Evolutionary conservation across 163 green algal species (phyloP), one percentile per base, ranked within the genome.

Genomic region (Scenedesmus sp.): DNA sequence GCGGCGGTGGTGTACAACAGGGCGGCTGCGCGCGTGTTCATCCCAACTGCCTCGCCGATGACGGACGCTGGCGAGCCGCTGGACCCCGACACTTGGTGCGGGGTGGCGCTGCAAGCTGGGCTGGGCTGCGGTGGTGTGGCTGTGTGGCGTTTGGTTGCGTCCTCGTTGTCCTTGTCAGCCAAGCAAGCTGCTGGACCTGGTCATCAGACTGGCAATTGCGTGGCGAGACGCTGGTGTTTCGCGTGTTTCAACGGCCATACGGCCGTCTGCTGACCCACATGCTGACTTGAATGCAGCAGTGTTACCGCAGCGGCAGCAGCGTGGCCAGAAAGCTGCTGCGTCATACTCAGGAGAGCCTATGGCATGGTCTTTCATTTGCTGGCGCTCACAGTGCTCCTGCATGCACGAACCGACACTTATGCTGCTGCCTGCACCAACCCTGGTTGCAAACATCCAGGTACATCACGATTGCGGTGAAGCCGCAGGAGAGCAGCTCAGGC

Each of bases 391-490:
- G 7, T 53, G 46, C 46, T 6, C 10, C 10, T 6, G 46, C 46
- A 16, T 53, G 46, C 46, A 26, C 51, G 20, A 16, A 61, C 51
- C 4, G 42, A 83, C 40, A 44, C n/a, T 61, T n/a, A n/a, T n/a
- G 51, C 51, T 61, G 51, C 51, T 22, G 7, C 51, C 59, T 33
- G 73, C 73, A 22, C 3, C 40, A 18, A 7, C n/a, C 18, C 7
- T 88, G 2, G 79, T 10, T 42, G 44, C 30, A 40, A 51, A 68
- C 43, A 72, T 35, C 3, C 85, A 93, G 87, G 91, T 90, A 88
- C 15, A 59, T 92, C 59, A 93, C 87, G 4, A 70, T 92, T 33
- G 73, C 83, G n/a, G 91, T 83, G 59, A 78, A 89, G 73, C 42
- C 44, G 20, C 33, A 61, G 20, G 44, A 68, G 22, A 16, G 43